These are phyloP conservation scores for Neurospora sp. DNA, from an alignment of 495 filamentous ascomycete genomes.

Conservation along the genomic window DNA sequence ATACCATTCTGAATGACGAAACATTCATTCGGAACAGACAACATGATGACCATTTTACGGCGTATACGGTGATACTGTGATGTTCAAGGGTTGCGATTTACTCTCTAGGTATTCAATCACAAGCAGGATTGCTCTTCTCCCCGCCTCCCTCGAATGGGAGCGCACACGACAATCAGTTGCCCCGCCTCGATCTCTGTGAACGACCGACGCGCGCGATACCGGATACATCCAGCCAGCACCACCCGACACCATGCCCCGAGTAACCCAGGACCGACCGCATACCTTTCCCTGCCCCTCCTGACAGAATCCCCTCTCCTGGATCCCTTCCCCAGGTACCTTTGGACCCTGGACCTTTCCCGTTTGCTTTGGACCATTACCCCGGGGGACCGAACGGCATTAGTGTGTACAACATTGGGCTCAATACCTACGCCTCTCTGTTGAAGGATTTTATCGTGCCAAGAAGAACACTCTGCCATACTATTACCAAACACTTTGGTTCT, in stretches of 20 bases:
- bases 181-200: background rate
- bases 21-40: background rate
- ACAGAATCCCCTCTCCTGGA: background rate
- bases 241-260: background rate
- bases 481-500: constrained; percentile 74
- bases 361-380: background rate
- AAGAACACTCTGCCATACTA: constrained; percentile 53
- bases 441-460: constrained; percentile 98
- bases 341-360: background rate
- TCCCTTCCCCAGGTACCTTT: background rate
- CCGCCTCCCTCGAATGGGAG: background rate
- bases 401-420: constrained; percentile 93
- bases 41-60: background rate
- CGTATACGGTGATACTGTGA: background rate
- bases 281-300: background rate
- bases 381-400: constrained; percentile 65
- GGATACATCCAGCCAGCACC: background rate
- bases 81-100: background rate
- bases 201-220: background rate
- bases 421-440: constrained; percentile 71
- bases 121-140: background rate
- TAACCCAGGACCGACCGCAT: background rate
- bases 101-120: background rate
- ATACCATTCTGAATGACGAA: constrained; percentile 21
- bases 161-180: background rate